Conservation (phyloP, 2,329 filamentous ascomycete species). For the Macrophomina phaseolina region DNA sequence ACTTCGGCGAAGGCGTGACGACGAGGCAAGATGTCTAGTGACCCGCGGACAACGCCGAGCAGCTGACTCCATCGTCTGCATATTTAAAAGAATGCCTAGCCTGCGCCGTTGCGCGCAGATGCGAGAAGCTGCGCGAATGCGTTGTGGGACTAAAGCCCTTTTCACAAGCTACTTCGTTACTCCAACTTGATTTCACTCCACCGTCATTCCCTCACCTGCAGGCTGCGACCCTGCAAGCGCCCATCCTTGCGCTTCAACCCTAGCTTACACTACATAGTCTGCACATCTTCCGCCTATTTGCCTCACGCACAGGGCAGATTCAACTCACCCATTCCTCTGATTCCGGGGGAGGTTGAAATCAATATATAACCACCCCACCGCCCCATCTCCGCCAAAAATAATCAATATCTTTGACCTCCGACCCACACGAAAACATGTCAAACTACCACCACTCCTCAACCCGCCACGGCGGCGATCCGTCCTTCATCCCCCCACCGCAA, state of each 20-base stretch:
- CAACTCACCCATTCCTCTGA: neutral
- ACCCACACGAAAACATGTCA: constrained; percentile 59
- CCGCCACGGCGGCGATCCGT: constrained; percentile 55
- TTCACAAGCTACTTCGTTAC: neutral
- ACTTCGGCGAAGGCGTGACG: neutral
- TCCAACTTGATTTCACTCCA: neutral
- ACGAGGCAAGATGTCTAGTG: neutral
- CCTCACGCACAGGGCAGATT: constrained; percentile 4
- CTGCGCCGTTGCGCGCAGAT: neutral
- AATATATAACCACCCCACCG: neutral
- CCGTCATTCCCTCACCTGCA: constrained; percentile 1
- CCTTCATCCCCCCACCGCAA: constrained; percentile 62
- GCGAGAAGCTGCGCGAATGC: neutral
- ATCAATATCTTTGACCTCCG: neutral
- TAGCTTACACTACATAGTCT: constrained; percentile 19
- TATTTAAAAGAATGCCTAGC: neutral
- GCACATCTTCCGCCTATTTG: neutral
- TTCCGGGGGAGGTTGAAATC: too few species aligned
- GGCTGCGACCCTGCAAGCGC: neutral
- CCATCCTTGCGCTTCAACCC: constrained; percentile 2
- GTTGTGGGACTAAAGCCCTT: too few species aligned
- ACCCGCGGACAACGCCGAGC: constrained; percentile 22
- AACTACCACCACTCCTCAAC: constrained; percentile 62
- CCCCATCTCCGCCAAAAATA: neutral
- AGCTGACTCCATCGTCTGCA: neutral